A percentile compares a stretch with the other conserved stretches of the same genome.
Conservation (phyloP, 2,329 filamentous ascomycete genomes). For the Trichoderma koningiopsis region DNA sequence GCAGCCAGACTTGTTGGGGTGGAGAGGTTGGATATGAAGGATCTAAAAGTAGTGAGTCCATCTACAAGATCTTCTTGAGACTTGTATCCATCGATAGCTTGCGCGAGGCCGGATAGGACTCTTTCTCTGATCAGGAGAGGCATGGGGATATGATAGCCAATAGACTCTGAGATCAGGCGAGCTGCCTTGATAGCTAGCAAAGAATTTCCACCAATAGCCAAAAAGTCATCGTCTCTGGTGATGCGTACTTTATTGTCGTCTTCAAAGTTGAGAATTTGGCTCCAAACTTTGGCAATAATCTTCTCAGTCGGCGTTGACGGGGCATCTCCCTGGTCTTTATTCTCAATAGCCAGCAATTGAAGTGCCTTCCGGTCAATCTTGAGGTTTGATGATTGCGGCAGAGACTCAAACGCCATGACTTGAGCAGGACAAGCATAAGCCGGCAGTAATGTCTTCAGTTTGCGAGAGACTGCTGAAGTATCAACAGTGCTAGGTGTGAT, state of each 20-base stretch:
- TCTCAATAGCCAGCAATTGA: not conserved
- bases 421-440: constrained; percentile 4
- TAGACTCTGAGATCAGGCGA: not conserved
- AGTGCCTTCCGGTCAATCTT: constrained; percentile 1
- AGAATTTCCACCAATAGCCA: constrained; percentile 10
- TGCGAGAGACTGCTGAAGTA: not conserved
- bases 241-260: not conserved
- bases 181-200: constrained; percentile 6
- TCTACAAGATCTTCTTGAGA: not conserved
- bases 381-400: not conserved
- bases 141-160: not conserved
- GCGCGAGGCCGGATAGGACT: not conserved
- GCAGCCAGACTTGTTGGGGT: not conserved
- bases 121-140: constrained; percentile 8
- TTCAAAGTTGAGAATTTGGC: not conserved
- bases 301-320: not conserved
- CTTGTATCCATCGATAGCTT: not conserved
- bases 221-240: constrained; percentile 6
- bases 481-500: not conserved
- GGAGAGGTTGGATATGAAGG: not conserved
- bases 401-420: not conserved
- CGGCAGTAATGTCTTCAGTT: not conserved
- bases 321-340: not conserved
- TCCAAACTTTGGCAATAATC: not conserved
- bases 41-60: not conserved